phyloP scores from a whole-genome alignment of 2,329 filamentous ascomycete genomes.

The Zopfia rhizophila region DNA sequence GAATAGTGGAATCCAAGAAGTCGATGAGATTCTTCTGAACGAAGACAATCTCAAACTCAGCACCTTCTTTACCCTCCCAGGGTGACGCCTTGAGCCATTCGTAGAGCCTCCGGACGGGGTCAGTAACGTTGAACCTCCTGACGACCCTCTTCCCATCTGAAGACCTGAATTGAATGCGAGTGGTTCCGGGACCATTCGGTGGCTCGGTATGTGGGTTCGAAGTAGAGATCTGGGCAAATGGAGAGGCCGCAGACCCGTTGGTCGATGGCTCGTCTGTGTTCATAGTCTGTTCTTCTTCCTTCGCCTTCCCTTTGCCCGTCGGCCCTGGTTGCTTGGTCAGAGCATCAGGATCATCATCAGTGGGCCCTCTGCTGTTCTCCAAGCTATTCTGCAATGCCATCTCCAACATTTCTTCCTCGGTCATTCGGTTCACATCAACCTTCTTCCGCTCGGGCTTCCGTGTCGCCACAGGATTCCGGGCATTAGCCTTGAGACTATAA shows the following conservation, averaged over 20 bases:
- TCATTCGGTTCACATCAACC: slow-evolving; percentile 86
- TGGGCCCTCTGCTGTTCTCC: slow-evolving; percentile 63
- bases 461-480: slow-evolving; percentile 91
- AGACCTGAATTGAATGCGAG: slow-evolving; percentile 86
- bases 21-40: slow-evolving; percentile 89
- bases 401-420: slow-evolving; percentile 96
- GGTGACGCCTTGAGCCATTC: slow-evolving; percentile 96
- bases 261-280: slow-evolving; percentile 44
- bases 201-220: slow-evolving; percentile 82
- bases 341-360: slow-evolving; percentile 84
- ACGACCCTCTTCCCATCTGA: slow-evolving; percentile 87
- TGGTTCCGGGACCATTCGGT: slow-evolving; percentile 75
- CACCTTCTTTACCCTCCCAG: slow-evolving; percentile 80
- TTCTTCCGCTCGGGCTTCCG: slow-evolving; percentile 76
- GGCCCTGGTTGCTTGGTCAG: slow-evolving; percentile 74
- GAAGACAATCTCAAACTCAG: slow-evolving; percentile 86
- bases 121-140: slow-evolving; percentile 80
- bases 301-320: slow-evolving; percentile 64
- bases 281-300: slow-evolving; percentile 42
- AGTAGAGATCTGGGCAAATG: slow-evolving; percentile 78
- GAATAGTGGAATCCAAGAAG: slow-evolving; percentile 76
- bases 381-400: slow-evolving; percentile 92
- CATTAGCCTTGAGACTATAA: slow-evolving; percentile 87
- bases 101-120: slow-evolving; percentile 84
- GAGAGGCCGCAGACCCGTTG: slow-evolving; percentile 51